These are phyloP conservation scores for Fusarium protoensiforme DNA, from an alignment of 2,329 filamentous ascomycete species.

Conservation along the genomic window DNA sequence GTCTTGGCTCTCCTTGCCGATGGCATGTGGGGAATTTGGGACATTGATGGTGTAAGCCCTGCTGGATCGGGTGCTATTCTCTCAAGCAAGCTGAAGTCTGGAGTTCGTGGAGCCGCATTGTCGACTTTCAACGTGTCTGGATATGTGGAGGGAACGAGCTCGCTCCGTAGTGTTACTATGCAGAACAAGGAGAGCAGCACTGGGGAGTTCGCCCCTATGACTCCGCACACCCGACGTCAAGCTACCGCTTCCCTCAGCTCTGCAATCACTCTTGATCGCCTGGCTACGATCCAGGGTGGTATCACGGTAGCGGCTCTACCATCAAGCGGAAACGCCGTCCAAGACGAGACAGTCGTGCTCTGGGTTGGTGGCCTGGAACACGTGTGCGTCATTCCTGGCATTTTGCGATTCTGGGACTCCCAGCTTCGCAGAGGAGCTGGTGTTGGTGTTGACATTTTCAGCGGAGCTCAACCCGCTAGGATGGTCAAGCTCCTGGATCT, in stretches of 20 bases:
- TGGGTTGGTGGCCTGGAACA: constrained; percentile 69
- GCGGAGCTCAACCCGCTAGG: constrained; percentile 63
- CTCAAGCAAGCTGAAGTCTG: constrained; percentile 62
- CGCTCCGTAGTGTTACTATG: constrained; percentile 56
- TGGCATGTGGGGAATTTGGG: constrained; percentile 76
- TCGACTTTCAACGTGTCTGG: constrained; percentile 69
- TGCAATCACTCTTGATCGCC: constrained; percentile 59
- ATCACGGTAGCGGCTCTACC: constrained; percentile 62
- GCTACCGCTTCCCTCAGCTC: constrained; percentile 58
- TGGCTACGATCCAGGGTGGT: constrained; percentile 63
- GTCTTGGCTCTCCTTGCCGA: constrained; percentile 69
- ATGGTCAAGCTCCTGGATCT: constrained; percentile 68
- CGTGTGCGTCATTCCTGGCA: constrained; percentile 65
- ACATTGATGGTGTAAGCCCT: constrained; percentile 69
- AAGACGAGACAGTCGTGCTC: constrained; percentile 65
- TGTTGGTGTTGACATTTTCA: constrained; percentile 66
- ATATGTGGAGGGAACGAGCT: constrained; percentile 69
- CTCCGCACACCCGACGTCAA: constrained; percentile 68
- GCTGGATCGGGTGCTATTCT: constrained; percentile 54
- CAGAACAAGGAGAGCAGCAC: constrained; percentile 51
- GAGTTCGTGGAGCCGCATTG: constrained; percentile 67
- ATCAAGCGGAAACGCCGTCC: constrained; percentile 53
- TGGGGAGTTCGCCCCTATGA: constrained; percentile 72
- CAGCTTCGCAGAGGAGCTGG: constrained; percentile 63
- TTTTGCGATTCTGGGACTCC: constrained; percentile 69